phyloP scores from a whole-genome alignment of 805 yeast genomes.

The Starmerella davenportii region DNA sequence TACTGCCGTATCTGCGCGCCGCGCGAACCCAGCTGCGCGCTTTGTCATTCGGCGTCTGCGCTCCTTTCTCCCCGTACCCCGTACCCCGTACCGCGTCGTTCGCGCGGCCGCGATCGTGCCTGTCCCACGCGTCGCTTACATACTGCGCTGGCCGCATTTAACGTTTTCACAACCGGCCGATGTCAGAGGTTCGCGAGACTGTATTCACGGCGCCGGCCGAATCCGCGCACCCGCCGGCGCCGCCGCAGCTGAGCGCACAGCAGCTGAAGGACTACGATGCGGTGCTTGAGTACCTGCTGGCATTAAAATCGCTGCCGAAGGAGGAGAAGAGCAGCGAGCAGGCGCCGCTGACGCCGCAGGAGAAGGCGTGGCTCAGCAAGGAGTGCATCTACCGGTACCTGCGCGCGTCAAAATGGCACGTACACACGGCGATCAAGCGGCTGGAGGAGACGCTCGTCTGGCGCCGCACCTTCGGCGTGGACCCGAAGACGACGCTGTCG shows the following conservation, averaged over 20 bases:
- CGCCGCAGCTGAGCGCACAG: constrained; percentile 30
- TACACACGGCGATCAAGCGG: constrained; percentile 51
- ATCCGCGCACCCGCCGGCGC: constrained; percentile 32
- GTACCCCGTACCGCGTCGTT: too few species aligned
- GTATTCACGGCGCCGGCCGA: background rate
- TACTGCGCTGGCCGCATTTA: too few species aligned
- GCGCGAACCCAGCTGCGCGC: background rate
- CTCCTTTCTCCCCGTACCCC: too few species aligned
- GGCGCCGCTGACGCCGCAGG: constrained; percentile 30
- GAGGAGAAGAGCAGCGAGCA: constrained; percentile 28
- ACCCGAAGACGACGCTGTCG: constrained; percentile 21
- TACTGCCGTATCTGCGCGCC: background rate
- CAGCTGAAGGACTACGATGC: constrained; percentile 42
- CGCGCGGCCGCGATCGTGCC: too few species aligned
- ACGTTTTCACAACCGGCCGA: too few species aligned
- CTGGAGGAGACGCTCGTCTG: constrained; percentile 65
- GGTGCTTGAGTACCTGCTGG: constrained; percentile 46
- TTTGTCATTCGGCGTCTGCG: too few species aligned
- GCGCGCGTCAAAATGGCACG: constrained; percentile 85
- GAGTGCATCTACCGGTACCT: constrained; percentile 82
- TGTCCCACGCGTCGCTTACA: too few species aligned
- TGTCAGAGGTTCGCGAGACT: background rate
- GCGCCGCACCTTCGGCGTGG: constrained; percentile 84
- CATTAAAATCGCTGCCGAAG: constrained; percentile 28
- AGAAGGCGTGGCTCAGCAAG: constrained; percentile 81